phyloP scores from a whole-genome alignment of 228 moss, liverwort and hornwort species.

The Sphagnum fallax region DNA sequence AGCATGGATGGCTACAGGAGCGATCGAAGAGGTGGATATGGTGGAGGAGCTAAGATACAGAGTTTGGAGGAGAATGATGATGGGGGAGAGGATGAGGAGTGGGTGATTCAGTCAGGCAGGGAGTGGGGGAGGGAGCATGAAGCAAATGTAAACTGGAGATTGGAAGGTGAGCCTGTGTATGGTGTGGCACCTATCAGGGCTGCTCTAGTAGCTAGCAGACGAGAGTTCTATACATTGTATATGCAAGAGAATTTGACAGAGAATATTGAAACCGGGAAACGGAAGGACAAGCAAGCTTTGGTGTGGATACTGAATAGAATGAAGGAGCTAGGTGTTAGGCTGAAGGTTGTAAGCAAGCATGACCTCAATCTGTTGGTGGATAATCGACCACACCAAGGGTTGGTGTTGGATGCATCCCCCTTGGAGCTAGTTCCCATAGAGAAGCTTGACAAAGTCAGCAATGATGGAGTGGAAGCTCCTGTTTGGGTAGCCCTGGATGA shows the following conservation, averaged over 20 bases:
- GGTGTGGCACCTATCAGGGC: constrained; percentile 85
- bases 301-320: constrained; percentile 64
- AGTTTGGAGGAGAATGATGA: constrained; percentile 22
- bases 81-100: constrained; percentile 14
- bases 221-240: constrained; percentile 58
- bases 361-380: constrained; percentile 81
- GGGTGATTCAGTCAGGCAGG: constrained; percentile 20
- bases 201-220: constrained; percentile 61
- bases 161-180: constrained; percentile 79
- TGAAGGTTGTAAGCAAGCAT: constrained; percentile 78
- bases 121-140: constrained; percentile 19
- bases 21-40: constrained; percentile 34
- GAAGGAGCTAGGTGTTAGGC: constrained; percentile 48
- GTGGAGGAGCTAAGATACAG: constrained; percentile 14
- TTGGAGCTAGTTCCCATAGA: constrained; percentile 73
- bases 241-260: constrained; percentile 78
- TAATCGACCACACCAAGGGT: constrained; percentile 90
- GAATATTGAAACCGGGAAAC: constrained; percentile 62
- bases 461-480: constrained; percentile 28
- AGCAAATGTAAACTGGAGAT: constrained; percentile 37
- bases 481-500: constrained; percentile 98
- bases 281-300: constrained; percentile 88
- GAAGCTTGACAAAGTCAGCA: constrained; percentile 39
- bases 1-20: constrained; percentile 27
- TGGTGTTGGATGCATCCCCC: constrained; percentile 86